Conservation (phyloP, 2,329 filamentous ascomycete genomes). For the Arthrinium phaeospermum region DNA sequence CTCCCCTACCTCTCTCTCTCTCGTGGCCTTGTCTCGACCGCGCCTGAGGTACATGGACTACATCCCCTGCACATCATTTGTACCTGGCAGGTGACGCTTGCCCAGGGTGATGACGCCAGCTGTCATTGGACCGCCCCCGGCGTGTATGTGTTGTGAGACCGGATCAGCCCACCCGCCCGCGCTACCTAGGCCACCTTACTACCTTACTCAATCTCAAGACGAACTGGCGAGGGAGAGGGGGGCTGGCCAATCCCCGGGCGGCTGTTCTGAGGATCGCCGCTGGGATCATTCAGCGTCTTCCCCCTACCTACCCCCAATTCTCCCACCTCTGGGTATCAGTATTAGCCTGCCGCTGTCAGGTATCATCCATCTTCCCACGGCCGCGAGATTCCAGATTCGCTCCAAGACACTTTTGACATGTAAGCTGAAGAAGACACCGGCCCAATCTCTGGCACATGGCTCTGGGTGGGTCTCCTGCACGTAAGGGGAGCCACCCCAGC, state of each 20-base stretch:
- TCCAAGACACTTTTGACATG: slow-evolving; percentile 14
- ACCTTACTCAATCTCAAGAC: background rate
- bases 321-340: background rate
- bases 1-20: background rate
- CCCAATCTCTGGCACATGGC: slow-evolving; percentile 12
- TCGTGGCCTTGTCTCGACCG: background rate
- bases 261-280: slow-evolving; percentile 2
- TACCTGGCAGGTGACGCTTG: slow-evolving; percentile 14
- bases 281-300: background rate
- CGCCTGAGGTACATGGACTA: background rate
- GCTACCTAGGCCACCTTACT: no score
- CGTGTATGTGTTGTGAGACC: slow-evolving; percentile 11
- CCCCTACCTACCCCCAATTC: background rate
- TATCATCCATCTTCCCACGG: background rate
- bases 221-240: background rate
- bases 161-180: background rate
- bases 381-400: slow-evolving; percentile 14
- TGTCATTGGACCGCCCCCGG: slow-evolving; percentile 3
- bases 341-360: background rate
- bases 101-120: background rate
- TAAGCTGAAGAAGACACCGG: background rate
- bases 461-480: slow-evolving; percentile 1
- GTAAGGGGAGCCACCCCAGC: background rate
- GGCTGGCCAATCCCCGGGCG: background rate
- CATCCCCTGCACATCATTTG: slow-evolving; percentile 2